A percentile compares a stretch with the other conserved stretches of the same genome.
Conservation (phyloP, 257 asterid species). For the Solanum appendiculatum region DNA sequence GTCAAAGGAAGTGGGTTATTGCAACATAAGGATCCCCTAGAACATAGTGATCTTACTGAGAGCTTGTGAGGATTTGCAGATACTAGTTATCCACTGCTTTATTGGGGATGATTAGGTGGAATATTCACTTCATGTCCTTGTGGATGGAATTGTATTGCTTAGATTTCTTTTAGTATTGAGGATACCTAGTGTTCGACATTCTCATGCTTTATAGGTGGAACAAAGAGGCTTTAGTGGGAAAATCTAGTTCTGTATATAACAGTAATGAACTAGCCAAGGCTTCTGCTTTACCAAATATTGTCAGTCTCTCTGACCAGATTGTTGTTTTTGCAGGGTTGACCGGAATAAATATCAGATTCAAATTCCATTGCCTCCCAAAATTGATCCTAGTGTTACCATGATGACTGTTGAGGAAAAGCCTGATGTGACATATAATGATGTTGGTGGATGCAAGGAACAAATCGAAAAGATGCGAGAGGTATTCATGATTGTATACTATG, state of each 20-base stretch:
- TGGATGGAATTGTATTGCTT: background rate
- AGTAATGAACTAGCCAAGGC: background rate
- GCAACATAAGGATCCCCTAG: background rate
- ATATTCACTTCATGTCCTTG: background rate
- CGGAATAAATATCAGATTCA: constrained; percentile 94
- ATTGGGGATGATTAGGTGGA: background rate
- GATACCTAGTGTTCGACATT: background rate
- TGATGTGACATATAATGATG: constrained; percentile 94
- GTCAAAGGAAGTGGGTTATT: background rate
- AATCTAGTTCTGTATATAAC: background rate
- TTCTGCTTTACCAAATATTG: background rate
- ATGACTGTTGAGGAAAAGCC: constrained; percentile 99
- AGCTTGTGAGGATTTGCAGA: background rate
- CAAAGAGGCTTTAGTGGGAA: background rate
- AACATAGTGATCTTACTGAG: background rate
- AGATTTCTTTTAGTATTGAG: background rate
- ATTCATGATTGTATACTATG: background rate
- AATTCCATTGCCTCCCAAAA: constrained; percentile 96
- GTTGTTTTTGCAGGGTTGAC: constrained; percentile 60
- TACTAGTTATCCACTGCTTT: background rate
- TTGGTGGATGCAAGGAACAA: constrained; percentile 98
- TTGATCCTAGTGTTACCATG: constrained; percentile 99
- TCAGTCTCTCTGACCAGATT: background rate
- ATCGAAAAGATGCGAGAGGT: constrained; percentile 99
- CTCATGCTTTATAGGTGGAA: background rate